These are phyloP conservation scores for Barbarea vulgaris DNA, from an alignment of 345 rosid species.

Conservation along the genomic window DNA sequence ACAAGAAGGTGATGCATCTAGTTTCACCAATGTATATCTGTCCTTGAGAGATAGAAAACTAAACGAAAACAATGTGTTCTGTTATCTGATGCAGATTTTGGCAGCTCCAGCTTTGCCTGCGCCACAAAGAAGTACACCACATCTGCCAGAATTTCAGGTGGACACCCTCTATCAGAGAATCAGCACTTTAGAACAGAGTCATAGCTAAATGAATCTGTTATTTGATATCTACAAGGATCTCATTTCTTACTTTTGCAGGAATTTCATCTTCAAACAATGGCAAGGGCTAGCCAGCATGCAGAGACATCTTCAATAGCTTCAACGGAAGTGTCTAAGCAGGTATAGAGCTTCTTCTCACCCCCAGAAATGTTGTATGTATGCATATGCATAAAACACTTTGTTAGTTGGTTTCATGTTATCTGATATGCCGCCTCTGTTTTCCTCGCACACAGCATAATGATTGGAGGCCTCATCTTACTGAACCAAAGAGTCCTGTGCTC, in stretches of 20 bases:
- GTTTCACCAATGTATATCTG: constrained; percentile 5
- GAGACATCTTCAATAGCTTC: constrained; percentile 85
- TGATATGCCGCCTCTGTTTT: constrained; percentile 20
- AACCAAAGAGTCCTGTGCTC: constrained; percentile 78
- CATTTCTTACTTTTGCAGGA: constrained; percentile 56
- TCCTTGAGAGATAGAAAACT: neutral
- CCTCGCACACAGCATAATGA: constrained; percentile 48
- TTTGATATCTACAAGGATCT: constrained; percentile 18
- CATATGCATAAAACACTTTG: neutral
- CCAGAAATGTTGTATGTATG: constrained; percentile 3
- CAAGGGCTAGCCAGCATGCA: constrained; percentile 73
- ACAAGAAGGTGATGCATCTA: constrained; percentile 72
- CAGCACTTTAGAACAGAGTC: neutral
- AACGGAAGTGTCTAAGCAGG: constrained; percentile 72
- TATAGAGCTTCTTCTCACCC: constrained; percentile 27
- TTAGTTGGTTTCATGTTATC: constrained; percentile 22
- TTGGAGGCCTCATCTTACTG: constrained; percentile 73
- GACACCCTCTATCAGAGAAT: constrained; percentile 19
- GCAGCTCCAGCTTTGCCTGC: constrained; percentile 70
- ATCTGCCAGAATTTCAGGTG: constrained; percentile 87
- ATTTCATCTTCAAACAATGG: constrained; percentile 83
- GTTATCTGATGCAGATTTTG: constrained; percentile 57
- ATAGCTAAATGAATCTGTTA: neutral
- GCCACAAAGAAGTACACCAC: constrained; percentile 69
- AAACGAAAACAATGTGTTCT: constrained; percentile 2